Conservation (phyloP, 768 basidiomycete genomes). For the Naganishia friedmannii region DNA sequence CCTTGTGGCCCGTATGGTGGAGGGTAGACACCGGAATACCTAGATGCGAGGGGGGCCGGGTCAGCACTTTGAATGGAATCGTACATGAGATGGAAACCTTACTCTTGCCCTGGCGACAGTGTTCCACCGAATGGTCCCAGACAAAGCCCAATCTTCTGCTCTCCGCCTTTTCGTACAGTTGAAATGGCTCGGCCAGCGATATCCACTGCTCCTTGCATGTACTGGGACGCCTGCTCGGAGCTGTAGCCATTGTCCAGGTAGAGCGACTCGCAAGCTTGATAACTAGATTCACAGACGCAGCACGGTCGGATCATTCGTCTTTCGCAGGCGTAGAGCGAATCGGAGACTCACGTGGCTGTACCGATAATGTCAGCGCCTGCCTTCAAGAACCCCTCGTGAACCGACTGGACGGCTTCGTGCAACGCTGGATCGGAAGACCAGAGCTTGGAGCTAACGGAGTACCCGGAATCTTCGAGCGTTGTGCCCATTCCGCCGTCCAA, state of each 20-base stretch:
- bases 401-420: conserved; percentile 58
- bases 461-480: conserved; percentile 40
- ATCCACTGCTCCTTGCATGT: conserved; percentile 32
- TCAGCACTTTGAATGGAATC: background rate
- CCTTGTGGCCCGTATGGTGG: conserved; percentile 65
- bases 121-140: conserved; percentile 73
- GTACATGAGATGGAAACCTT: conserved; percentile 16
- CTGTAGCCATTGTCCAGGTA: conserved; percentile 24
- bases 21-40: conserved; percentile 69
- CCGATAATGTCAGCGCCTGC: conserved; percentile 67
- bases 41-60: background rate
- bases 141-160: conserved; percentile 61
- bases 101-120: conserved; percentile 61
- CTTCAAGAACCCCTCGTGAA: conserved; percentile 64
- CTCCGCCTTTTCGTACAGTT: conserved; percentile 4
- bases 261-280: conserved; percentile 59
- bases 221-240: conserved; percentile 12
- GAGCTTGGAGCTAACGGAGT: conserved; percentile 55
- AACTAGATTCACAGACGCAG: conserved; percentile 54
- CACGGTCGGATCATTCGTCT: background rate
- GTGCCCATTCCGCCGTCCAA: conserved; percentile 42
- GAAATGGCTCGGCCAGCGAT: conserved; percentile 31
- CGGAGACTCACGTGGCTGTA: conserved; percentile 63
- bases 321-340: background rate
- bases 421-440: conserved; percentile 66